Evolutionary conservation across 192 early-diverging fungal genomes (phyloP), one percentile per base, ranked within the genome.

Genomic region (Pilobolus umbonatus): DNA sequence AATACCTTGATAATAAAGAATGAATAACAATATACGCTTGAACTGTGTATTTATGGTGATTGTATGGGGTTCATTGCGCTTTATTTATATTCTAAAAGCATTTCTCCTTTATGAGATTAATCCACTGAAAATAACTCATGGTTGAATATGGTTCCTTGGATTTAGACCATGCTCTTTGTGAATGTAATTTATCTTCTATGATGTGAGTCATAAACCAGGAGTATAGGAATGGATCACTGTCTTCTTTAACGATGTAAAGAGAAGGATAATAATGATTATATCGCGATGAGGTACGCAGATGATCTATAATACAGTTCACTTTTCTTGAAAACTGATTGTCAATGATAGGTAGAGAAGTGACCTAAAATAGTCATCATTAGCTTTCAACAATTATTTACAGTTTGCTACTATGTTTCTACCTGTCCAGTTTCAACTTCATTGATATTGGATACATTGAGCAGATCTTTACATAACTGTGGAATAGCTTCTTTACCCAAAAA

Each of bases 221-320:
- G 1, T 87, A 73, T 31, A 90, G 39, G n/a, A 59, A 55, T 14
- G 79, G 79, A 46, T 91, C 88, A 28, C 85, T 85, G 58, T 93
- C 90, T 64, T 93, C 91, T 71, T 86, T 87, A 44, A 88, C 80
- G 24, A 93, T 68, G 61, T 83, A 84, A 15, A 87, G 65, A 22
- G 75, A 67, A 0, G 90, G 90, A 46, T 67, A 77, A 57, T 71
- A 62, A 76, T 87, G 52, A 55, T 71, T 62, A 55, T 80, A 68
- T 35, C 86, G 76, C 19, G 67, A 43, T 69, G 77, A 19, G 4
- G 52, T 35, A 25, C 52, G 52, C 7, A 54, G 35, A 0, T 3
- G 21, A 14, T 73, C 64, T 55, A 92, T 68, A 12, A 92, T 71
- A 61, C 73, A 76, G 43, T 80, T 61, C 36, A 85, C 67, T 19